phyloP scores from a whole-genome alignment of 192 early-diverging fungal genomes.

The Podila verticillata region DNA sequence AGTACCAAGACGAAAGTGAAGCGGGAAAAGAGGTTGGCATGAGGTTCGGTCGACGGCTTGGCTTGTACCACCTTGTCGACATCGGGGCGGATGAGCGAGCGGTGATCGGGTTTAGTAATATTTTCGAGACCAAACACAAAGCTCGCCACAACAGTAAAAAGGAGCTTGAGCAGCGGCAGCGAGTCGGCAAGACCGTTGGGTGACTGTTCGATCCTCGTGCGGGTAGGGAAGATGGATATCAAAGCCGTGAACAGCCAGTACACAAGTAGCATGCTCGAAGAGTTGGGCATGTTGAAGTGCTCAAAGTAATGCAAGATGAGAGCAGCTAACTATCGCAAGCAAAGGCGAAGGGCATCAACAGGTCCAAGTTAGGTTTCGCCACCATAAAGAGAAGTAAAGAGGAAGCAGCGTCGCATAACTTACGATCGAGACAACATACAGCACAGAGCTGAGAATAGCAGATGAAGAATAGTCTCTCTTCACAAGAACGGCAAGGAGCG shows the following conservation, averaged over 20 bases:
- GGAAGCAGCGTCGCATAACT: conserved; percentile 1
- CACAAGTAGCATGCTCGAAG: conserved; percentile 60
- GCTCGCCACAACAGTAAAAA: conserved; percentile 43
- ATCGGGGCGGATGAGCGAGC: conserved; percentile 29
- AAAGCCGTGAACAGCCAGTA: conserved; percentile 60
- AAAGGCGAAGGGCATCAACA: conserved; percentile 5
- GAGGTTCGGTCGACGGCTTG: conserved; percentile 40
- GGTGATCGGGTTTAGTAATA: conserved; percentile 45
- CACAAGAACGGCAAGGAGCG: conserved; percentile 5
- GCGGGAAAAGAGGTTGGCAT: conserved; percentile 37
- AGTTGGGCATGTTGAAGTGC: conserved; percentile 41
- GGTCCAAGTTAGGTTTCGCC: conserved; percentile 6
- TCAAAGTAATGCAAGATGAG: conserved; percentile 27
- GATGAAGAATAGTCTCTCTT: conserved; percentile 5
- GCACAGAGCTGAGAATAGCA: conserved; percentile 5
- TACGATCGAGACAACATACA: conserved; percentile 8
- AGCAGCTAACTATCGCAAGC: conserved; percentile 13
- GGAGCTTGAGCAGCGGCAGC: conserved; percentile 36
- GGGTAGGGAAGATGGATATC: conserved; percentile 49
- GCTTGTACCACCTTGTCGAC: neutral
- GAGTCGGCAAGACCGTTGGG: conserved; percentile 26
- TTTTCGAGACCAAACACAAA: conserved; percentile 56
- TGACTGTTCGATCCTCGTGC: conserved; percentile 44
- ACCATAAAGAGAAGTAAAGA: conserved; percentile 6
- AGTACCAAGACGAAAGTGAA: conserved; percentile 53